These are phyloP conservation scores for Tolypocladium amazonense DNA, from an alignment of 2,329 filamentous ascomycete genomes.

Conservation along the genomic window DNA sequence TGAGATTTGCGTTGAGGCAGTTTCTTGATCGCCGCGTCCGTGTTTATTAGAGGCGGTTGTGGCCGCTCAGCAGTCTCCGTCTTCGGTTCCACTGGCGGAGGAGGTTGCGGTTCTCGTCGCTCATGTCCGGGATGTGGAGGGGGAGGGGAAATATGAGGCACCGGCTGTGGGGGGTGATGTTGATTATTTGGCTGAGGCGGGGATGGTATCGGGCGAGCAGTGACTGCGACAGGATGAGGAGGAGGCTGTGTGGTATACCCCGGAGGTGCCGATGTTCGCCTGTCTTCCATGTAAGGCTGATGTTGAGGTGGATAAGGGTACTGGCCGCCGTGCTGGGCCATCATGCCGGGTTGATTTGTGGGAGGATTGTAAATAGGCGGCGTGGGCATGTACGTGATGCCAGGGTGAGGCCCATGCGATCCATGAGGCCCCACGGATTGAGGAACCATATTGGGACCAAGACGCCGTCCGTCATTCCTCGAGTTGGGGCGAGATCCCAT, in stretches of 20 bases:
- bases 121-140: conserved; percentile 23
- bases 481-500: conserved; percentile 60
- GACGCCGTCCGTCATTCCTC: conserved; percentile 65
- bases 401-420: conserved; percentile 45
- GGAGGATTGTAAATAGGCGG: conserved; percentile 70
- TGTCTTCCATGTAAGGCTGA: conserved; percentile 67
- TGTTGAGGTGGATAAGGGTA: conserved; percentile 22
- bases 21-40: conserved; percentile 43
- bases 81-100: conserved; percentile 39
- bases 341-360: conserved; percentile 26
- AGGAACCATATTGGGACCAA: conserved; percentile 62
- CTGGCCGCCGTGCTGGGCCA: conserved; percentile 27
- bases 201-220: conserved; percentile 44
- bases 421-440: conserved; percentile 46
- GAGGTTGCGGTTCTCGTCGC: conserved; percentile 40
- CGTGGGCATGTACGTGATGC: conserved; percentile 76
- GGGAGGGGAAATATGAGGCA: conserved; percentile 40
- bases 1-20: conserved; percentile 70
- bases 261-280: conserved; percentile 62
- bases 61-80: conserved; percentile 36
- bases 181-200: conserved; percentile 48
- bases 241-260: conserved; percentile 49
- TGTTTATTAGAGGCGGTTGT: conserved; percentile 37
- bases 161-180: conserved; percentile 34
- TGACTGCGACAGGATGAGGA: conserved; percentile 33